Percentiles rank a stretch among this genome's conserved stretches.
Conservation (phyloP, 108 stramenopile genomes). For the Skeletonema potamos region DNA sequence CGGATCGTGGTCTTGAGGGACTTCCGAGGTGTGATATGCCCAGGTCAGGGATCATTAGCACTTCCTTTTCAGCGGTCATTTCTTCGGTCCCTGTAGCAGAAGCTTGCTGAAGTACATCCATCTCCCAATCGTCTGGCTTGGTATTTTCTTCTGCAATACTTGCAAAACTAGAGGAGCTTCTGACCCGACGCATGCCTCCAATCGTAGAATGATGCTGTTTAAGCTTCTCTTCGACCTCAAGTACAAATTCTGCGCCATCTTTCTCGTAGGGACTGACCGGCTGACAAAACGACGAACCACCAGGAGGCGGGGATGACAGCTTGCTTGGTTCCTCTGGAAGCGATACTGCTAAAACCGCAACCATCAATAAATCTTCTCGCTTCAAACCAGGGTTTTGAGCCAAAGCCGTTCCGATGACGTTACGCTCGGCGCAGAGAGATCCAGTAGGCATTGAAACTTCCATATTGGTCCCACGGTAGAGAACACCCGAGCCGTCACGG, state of each 20-base stretch:
- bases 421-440: slow-evolving; percentile 95
- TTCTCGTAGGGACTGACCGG: slow-evolving; percentile 10
- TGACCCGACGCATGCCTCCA: slow-evolving; percentile 19
- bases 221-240: slow-evolving; percentile 31
- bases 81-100: background rate
- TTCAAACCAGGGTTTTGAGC: slow-evolving; percentile 77
- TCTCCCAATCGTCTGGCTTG: slow-evolving; percentile 42
- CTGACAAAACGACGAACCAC: slow-evolving; percentile 10
- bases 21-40: background rate
- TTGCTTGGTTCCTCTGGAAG: slow-evolving; percentile 35
- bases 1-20: background rate
- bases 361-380: slow-evolving; percentile 75
- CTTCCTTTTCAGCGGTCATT: slow-evolving; percentile 1
- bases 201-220: slow-evolving; percentile 16
- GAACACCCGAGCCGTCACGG: slow-evolving; percentile 47
- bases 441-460: slow-evolving; percentile 98
- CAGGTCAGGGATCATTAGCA: slow-evolving; percentile 10
- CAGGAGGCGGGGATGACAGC: slow-evolving; percentile 15
- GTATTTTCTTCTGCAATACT: slow-evolving; percentile 46
- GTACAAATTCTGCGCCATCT: slow-evolving; percentile 18
- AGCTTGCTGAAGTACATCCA: slow-evolving; percentile 15
- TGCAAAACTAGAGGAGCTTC: slow-evolving; percentile 45
- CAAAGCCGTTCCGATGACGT: slow-evolving; percentile 92
- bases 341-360: slow-evolving; percentile 87
- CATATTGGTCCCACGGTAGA: slow-evolving; percentile 97